Conservation (phyloP, 2,329 filamentous ascomycete genomes). For the Pseudocercospora musae region DNA sequence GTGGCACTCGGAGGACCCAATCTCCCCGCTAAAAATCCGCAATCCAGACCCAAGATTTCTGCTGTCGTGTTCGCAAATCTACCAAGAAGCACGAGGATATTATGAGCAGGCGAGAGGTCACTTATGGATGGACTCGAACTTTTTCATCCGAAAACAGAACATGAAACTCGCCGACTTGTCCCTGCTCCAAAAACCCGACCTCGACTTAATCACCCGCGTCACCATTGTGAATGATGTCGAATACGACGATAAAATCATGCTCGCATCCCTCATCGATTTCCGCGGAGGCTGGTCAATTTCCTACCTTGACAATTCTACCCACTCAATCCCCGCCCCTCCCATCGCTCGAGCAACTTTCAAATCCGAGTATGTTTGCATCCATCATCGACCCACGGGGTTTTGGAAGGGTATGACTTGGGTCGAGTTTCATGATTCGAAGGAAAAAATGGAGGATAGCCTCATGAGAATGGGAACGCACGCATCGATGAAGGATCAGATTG, state of each 20-base stretch:
- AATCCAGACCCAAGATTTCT: background rate
- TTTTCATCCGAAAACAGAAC: background rate
- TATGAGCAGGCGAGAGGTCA: conserved; percentile 1
- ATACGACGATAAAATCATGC: background rate
- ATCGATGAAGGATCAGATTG: background rate
- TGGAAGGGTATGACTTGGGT: background rate
- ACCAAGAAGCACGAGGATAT: conserved; percentile 1
- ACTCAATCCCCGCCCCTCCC: background rate
- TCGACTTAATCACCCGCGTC: background rate
- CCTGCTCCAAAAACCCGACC: background rate
- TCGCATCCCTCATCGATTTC: background rate
- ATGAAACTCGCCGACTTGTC: background rate
- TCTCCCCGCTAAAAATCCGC: background rate
- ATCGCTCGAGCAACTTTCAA: background rate
- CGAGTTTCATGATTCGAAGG: background rate
- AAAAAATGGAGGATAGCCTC: background rate
- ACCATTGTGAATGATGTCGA: background rate
- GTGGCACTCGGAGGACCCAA: background rate
- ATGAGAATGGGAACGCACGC: background rate
- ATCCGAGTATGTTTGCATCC: background rate
- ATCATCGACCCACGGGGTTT: background rate
- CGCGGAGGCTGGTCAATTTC: background rate
- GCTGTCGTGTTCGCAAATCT: background rate
- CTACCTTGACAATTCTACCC: background rate
- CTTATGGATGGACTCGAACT: background rate